These are phyloP conservation scores for Elaeis oleifera DNA, from an alignment of 202 grass and related monocot species.

Conservation along the genomic window DNA sequence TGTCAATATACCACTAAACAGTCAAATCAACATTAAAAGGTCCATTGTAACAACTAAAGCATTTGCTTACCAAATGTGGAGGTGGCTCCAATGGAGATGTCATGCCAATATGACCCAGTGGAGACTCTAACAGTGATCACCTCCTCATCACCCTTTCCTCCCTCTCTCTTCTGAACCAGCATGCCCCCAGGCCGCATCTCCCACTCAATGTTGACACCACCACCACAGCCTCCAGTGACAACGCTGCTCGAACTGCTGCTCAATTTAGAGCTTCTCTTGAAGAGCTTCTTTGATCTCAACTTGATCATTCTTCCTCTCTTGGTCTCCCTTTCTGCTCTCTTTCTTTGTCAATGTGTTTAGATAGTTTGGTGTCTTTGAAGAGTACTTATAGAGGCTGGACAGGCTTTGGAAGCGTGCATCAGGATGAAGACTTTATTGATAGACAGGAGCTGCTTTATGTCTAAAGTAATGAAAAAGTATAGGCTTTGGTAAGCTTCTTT, in stretches of 20 bases:
- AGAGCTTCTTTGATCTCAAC: constrained; percentile 78
- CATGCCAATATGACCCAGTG: constrained; percentile 52
- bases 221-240: constrained; percentile 27
- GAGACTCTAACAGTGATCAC: constrained; percentile 44
- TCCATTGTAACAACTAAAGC: too few species aligned
- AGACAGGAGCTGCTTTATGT: neutral
- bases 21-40: too few species aligned
- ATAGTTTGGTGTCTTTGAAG: neutral
- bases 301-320: constrained; percentile 34
- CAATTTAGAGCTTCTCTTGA: constrained; percentile 43
- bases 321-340: neutral
- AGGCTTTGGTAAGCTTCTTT: neutral
- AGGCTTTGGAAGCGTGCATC: constrained; percentile 72
- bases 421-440: constrained; percentile 18
- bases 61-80: constrained; percentile 57
- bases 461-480: neutral
- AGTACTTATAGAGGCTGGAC: constrained; percentile 7
- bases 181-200: constrained; percentile 78
- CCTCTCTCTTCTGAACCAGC: constrained; percentile 80
- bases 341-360: neutral
- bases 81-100: constrained; percentile 64
- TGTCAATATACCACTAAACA: too few species aligned
- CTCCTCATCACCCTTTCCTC: constrained; percentile 21
- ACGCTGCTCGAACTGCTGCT: constrained; percentile 9
- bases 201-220: constrained; percentile 60